Evolutionary conservation across 139 green algal species (phyloP).

Genomic region (Desmodesmus armatus): DNA sequence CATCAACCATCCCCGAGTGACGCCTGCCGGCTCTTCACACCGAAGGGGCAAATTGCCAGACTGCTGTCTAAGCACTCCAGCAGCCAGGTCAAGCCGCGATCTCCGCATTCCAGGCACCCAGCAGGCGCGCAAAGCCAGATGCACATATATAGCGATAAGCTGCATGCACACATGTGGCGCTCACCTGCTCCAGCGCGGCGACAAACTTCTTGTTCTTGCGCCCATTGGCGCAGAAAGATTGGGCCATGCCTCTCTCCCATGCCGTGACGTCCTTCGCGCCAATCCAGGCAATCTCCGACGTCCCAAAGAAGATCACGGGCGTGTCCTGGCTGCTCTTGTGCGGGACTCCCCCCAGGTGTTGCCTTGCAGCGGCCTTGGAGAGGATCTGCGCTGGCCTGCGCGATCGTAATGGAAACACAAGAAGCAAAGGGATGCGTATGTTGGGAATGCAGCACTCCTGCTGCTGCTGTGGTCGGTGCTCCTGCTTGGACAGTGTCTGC

Average conservation of each 20-base stretch:
- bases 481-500: too few species aligned
- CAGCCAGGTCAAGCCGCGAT: too few species aligned
- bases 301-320: conserved; percentile 87
- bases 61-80: too few species aligned
- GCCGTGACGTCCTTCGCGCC: conserved; percentile 51
- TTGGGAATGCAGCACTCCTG: too few species aligned
- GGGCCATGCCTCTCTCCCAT: conserved; percentile 59
- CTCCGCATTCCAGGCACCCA: too few species aligned
- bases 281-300: conserved; percentile 78
- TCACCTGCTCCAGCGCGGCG: conserved; percentile 55
- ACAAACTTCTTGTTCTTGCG: conserved; percentile 65
- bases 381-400: conserved; percentile 39
- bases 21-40: too few species aligned
- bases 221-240: conserved; percentile 60
- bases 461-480: not conserved
- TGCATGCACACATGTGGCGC: too few species aligned
- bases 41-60: too few species aligned
- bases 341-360: conserved; percentile 26
- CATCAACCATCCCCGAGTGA: too few species aligned
- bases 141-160: too few species aligned
- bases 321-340: conserved; percentile 36
- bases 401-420: not conserved
- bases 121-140: too few species aligned
- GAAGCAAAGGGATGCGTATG: not conserved
- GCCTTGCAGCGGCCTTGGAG: conserved; percentile 22